These are phyloP conservation scores for Mallotus japonicus DNA, from an alignment of 441 rosid species.

Conservation along the genomic window DNA sequence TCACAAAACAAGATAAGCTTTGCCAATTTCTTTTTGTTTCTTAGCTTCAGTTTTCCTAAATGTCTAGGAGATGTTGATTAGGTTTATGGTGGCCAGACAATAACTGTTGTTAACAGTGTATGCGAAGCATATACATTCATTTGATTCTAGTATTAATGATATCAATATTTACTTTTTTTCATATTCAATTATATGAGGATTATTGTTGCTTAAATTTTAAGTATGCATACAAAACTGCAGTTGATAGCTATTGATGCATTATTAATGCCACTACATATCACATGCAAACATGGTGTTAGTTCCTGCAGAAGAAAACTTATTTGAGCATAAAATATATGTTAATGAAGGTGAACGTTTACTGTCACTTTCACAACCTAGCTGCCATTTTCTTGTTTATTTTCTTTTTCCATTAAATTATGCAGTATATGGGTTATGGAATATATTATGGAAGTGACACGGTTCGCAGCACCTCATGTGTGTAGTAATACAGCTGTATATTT, in stretches of 20 bases:
- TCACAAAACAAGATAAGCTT: not conserved
- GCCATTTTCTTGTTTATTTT: not conserved
- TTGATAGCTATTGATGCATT: not conserved
- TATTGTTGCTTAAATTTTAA: not conserved
- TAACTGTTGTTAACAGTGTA: not conserved
- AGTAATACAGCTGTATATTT: not conserved
- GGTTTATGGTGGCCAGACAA: not conserved
- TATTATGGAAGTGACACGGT: not conserved
- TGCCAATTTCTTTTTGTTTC: not conserved
- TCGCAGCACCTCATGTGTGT: not conserved
- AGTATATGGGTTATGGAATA: not conserved
- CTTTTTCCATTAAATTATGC: not conserved
- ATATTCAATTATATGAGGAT: not conserved
- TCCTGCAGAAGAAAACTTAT: too few species aligned
- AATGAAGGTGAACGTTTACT: slow-evolving; percentile 10
- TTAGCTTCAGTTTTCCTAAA: not conserved
- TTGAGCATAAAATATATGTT: not conserved
- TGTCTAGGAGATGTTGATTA: not conserved
- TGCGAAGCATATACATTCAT: not conserved
- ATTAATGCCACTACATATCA: not conserved
- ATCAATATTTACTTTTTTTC: not conserved
- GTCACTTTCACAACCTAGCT: not conserved
- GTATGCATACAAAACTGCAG: not conserved
- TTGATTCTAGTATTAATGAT: not conserved
- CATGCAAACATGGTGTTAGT: not conserved